A percentile compares a stretch with the other conserved stretches of the same genome.
phyloP scores from a whole-genome alignment of 2,329 filamentous ascomycete genomes.

The Penicillium italicum region DNA sequence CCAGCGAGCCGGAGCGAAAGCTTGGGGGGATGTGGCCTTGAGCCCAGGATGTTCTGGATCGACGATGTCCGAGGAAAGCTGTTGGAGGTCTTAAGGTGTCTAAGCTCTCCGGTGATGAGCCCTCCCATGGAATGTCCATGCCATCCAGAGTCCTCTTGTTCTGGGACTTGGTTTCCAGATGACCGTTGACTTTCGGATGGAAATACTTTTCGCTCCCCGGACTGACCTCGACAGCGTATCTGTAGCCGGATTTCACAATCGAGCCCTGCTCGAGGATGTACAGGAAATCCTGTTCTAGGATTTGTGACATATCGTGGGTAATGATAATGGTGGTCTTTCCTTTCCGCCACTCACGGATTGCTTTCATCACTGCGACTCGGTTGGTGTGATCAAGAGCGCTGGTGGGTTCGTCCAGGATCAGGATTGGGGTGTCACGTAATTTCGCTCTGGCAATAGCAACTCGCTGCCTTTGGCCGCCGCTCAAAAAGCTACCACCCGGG shows the following conservation, averaged over 20 bases:
- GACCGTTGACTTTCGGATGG: background rate
- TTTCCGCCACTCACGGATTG: slow-evolving; percentile 70
- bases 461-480: slow-evolving; percentile 80
- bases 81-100: background rate
- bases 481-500: slow-evolving; percentile 65
- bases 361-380: slow-evolving; percentile 65
- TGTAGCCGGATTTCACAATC: slow-evolving; percentile 67
- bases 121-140: background rate
- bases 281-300: slow-evolving; percentile 68
- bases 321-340: slow-evolving; percentile 89
- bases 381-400: slow-evolving; percentile 78
- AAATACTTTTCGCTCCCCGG: slow-evolving; percentile 26
- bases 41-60: slow-evolving; percentile 7
- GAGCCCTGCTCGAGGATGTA: slow-evolving; percentile 71
- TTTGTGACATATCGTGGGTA: slow-evolving; percentile 81
- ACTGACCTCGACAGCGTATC: slow-evolving; percentile 50
- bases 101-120: background rate
- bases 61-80: background rate
- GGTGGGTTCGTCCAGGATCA: slow-evolving; percentile 86
- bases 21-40: slow-evolving; percentile 15
- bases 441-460: slow-evolving; percentile 75
- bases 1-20: slow-evolving; percentile 11
- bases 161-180: background rate
- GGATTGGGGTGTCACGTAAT: slow-evolving; percentile 70
- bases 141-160: background rate